These are phyloP conservation scores for Strobilomyces confusus DNA, from an alignment of 768 basidiomycete species.

Conservation along the genomic window DNA sequence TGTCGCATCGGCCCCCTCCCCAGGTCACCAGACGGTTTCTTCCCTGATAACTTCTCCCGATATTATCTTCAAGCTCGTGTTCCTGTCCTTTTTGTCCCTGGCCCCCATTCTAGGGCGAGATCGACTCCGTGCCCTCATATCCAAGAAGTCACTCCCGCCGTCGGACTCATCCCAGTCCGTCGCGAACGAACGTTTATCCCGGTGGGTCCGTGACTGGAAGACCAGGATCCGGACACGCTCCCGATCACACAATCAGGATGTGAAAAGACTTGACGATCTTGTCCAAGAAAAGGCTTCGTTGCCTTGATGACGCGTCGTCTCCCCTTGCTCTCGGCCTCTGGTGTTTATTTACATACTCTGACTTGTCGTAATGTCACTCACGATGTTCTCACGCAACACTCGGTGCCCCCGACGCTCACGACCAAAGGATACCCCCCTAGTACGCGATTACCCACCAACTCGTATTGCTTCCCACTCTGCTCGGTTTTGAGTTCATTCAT, in stretches of 20 bases:
- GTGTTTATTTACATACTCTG: conserved; percentile 20
- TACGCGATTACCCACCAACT: conserved; percentile 29
- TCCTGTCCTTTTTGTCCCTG: conserved; percentile 79
- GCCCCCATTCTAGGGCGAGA: conserved; percentile 82
- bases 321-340: conserved; percentile 10
- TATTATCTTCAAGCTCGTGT: conserved; percentile 78
- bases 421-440: conserved; percentile 32
- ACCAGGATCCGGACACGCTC: conserved; percentile 54
- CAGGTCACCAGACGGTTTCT: conserved; percentile 74
- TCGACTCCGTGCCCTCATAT: conserved; percentile 55
- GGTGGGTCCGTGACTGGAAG: conserved; percentile 70
- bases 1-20: conserved; percentile 66
- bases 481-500: conserved; percentile 3
- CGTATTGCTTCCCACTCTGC: conserved; percentile 14
- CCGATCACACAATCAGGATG: conserved; percentile 44
- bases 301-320: conserved; percentile 22
- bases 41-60: conserved; percentile 80
- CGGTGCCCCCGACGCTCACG: conserved; percentile 16
- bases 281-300: conserved; percentile 50
- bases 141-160: conserved; percentile 25
- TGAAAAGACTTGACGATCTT: conserved; percentile 46
- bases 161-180: conserved; percentile 17
- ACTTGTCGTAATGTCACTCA: conserved; percentile 22
- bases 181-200: conserved; percentile 36
- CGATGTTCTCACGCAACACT: conserved; percentile 18